Evolutionary conservation across 805 yeast species (phyloP).

Genomic region (Metschnikowia continentalis): DNA sequence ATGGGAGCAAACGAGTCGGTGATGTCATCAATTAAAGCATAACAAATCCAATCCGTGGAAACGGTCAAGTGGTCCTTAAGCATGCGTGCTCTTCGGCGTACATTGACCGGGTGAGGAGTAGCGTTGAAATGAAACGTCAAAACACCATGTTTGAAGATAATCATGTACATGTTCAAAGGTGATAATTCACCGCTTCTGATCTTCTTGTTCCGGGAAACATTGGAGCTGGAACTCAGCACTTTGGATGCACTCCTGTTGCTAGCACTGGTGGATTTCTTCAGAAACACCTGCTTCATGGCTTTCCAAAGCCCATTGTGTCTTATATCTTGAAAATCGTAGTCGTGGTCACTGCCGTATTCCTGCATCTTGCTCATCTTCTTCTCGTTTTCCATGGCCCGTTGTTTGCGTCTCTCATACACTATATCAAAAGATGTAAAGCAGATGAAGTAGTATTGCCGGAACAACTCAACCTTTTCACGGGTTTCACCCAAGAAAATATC

Average conservation of each 20-base stretch:
- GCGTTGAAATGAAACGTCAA: slow-evolving; percentile 91
- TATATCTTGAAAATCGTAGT: not conserved
- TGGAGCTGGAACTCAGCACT: slow-evolving; percentile 11
- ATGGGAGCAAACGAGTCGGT: slow-evolving; percentile 97
- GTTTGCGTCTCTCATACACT: slow-evolving; percentile 63
- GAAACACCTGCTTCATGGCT: slow-evolving; percentile 5
- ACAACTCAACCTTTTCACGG: slow-evolving; percentile 90
- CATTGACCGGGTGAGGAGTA: slow-evolving; percentile 94
- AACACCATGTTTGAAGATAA: slow-evolving; percentile 88
- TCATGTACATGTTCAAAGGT: slow-evolving; percentile 88
- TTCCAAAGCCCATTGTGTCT: slow-evolving; percentile 7
- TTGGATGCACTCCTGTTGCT: slow-evolving; percentile 8
- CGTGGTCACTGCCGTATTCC: slow-evolving; percentile 21
- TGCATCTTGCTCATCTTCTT: slow-evolving; percentile 34
- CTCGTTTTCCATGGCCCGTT: slow-evolving; percentile 46
- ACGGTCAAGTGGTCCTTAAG: slow-evolving; percentile 85
- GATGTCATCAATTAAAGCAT: slow-evolving; percentile 93
- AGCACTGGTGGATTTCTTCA: slow-evolving; percentile 6
- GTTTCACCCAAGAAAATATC: slow-evolving; percentile 92
- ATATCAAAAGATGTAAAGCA: slow-evolving; percentile 69
- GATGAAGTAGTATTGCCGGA: slow-evolving; percentile 84
- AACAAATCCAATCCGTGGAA: slow-evolving; percentile 94
- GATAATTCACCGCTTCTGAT: slow-evolving; percentile 58
- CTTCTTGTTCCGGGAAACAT: slow-evolving; percentile 25
- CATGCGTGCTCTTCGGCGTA: slow-evolving; percentile 85